Base-by-base conservation (phyloP, 1,284 basidiomycete species). In the Ustilago esculenta region DNA sequence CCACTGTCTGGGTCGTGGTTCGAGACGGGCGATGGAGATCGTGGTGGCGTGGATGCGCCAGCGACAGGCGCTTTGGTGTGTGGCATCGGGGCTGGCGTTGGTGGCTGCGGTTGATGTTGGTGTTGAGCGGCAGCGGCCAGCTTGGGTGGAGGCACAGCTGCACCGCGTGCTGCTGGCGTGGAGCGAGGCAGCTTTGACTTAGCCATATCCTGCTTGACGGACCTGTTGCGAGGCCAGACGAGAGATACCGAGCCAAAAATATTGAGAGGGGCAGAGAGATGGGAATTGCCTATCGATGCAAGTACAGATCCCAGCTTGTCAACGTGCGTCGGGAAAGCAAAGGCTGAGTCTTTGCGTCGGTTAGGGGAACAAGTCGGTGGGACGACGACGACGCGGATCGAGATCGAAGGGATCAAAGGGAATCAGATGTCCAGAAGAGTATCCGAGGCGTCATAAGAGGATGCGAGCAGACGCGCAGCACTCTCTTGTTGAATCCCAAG, bases 131-230 rank as follows among this genome's bases (percentile, higher is more conserved):
- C 72, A 10, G 72, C 61, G 15, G 69, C 66, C 29, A 61, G 42
- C 56, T 55, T 67, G 42, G 64, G 58, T 14, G 69, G 69, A 33
- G 63, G 64, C 34, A 54, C 58, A 30, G 53, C 52, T 45, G 56
- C 37, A 21, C 51, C 54, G 32, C 63, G 58, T 34, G 64, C 63
- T 49, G 61, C 56, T 44, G 68, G 60, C 41, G 61, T 66, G 25
- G 68, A 71, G 44, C 57, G 60, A 46, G 69, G 69, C 42, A 63
- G 49, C 65, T 72, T 72, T 29, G 59, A 63, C 44, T 67, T 72
- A 50, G 69, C 69, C 69, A 72, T 72, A n/a, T 44, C 47, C 41
- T 54, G 27, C 7, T 29, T 50, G 40, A 29, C 34, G 27, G 34
- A 56, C 48, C 53, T 33, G 29, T 42, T 52, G 49, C 56, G 23